Evolutionary conservation across 805 yeast species (phyloP).

Genomic region (Ogataea sp.): DNA sequence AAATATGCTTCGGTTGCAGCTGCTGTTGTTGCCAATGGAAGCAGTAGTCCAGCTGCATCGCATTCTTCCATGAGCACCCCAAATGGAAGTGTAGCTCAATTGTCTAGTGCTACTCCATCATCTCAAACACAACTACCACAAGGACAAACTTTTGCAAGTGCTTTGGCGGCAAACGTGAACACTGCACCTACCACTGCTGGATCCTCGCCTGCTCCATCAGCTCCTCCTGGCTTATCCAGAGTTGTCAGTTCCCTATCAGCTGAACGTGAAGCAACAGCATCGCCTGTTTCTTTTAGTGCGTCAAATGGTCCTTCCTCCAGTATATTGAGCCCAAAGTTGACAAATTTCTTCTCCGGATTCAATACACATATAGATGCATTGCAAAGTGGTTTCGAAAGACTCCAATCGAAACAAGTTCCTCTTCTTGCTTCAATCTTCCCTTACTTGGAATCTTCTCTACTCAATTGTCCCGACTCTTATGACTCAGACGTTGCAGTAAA

Average conservation of each 20-base stretch:
- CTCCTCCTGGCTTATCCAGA: slow-evolving; percentile 1
- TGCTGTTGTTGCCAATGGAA: slow-evolving; percentile 11
- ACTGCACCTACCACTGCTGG: slow-evolving; percentile 3
- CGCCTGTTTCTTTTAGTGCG: slow-evolving; percentile 5
- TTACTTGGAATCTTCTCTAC: slow-evolving; percentile 66
- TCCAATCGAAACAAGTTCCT: slow-evolving; percentile 34
- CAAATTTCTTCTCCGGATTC: slow-evolving; percentile 19
- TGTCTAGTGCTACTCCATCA: background rate
- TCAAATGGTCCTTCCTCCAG: too few species aligned
- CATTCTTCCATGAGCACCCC: background rate
- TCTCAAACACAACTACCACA: background rate
- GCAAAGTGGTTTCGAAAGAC: slow-evolving; percentile 25
- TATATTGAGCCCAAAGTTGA: too few species aligned
- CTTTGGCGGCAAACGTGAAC: background rate
- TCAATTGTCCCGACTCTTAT: slow-evolving; percentile 88
- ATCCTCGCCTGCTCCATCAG: slow-evolving; percentile 2
- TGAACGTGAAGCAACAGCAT: slow-evolving; percentile 9
- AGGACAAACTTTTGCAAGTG: too few species aligned
- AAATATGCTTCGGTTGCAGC: slow-evolving; percentile 25
- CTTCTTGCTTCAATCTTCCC: slow-evolving; percentile 45
- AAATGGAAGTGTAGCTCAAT: too few species aligned
- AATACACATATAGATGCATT: slow-evolving; percentile 17
- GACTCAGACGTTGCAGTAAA: slow-evolving; percentile 78
- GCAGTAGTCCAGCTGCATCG: background rate
- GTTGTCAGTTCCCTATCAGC: background rate